Percentiles rank a stretch among this genome's conserved stretches.
Evolutionary conservation across 139 green algal genomes (phyloP).

Genomic region (Coelastrella sp.): DNA sequence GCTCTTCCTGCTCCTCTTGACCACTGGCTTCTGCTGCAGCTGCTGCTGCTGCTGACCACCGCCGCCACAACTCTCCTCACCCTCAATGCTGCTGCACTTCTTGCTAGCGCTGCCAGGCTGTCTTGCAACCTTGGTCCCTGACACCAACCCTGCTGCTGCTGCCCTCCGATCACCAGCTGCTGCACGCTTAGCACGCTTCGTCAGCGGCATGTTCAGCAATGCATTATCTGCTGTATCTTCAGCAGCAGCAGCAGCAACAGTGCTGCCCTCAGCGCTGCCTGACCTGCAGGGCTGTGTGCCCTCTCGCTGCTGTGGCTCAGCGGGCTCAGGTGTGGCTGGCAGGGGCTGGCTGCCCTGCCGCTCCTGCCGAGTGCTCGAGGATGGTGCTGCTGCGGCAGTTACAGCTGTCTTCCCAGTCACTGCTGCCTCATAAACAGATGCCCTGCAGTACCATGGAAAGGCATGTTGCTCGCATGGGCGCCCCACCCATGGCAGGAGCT

Average conservation of each 20-base stretch:
- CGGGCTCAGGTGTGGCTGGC: no score
- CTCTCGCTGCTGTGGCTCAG: background rate
- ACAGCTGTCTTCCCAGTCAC: constrained; percentile 11
- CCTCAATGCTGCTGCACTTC: no score
- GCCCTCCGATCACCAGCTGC: background rate
- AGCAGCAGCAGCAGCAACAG: background rate
- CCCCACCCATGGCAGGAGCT: no score
- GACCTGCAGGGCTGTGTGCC: background rate
- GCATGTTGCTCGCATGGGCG: no score
- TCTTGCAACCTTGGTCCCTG: background rate
- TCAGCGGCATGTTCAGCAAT: constrained; percentile 1
- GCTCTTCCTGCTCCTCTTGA: no score
- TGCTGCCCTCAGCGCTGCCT: background rate
- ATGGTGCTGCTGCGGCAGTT: no score
- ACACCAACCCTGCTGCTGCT: constrained; percentile 3
- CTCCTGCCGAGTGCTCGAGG: no score
- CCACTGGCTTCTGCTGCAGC: no score
- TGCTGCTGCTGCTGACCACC: no score
- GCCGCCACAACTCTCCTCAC: no score
- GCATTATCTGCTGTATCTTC: background rate
- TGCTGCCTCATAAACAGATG: background rate
- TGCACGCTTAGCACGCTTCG: constrained; percentile 19
- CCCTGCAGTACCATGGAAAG: constrained; percentile 1
- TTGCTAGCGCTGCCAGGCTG: background rate
- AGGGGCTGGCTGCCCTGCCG: no score